These are phyloP conservation scores for Agarophyton chilense DNA, from an alignment of 23 red algal species.

Conservation along the genomic window DNA sequence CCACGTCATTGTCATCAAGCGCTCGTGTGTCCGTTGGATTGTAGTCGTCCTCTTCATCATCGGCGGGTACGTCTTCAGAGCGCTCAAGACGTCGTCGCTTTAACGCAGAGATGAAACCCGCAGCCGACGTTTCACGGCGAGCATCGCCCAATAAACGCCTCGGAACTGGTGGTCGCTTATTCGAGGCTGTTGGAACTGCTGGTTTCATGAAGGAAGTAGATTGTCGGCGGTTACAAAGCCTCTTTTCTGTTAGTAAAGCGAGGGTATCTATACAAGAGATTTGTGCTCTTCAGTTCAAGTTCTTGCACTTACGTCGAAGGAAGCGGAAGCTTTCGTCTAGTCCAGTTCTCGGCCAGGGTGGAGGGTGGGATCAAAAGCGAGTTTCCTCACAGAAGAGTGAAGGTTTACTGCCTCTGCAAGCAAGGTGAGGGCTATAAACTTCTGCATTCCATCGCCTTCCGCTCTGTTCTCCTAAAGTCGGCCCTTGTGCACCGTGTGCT, in stretches of 20 bases:
- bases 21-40: conserved; percentile 33
- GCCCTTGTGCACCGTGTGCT: no score
- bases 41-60: conserved; percentile 74
- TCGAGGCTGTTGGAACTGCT: neutral
- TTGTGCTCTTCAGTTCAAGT: neutral
- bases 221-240: conserved; percentile 27
- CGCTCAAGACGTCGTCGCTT: conserved; percentile 41
- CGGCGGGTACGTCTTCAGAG: conserved; percentile 25
- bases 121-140: conserved; percentile 82
- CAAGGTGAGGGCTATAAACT: no score
- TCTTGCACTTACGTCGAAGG: conserved; percentile 20
- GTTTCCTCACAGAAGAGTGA: no score
- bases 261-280: neutral
- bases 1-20: conserved; percentile 73
- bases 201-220: neutral
- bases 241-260: conserved; percentile 19
- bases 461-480: no score
- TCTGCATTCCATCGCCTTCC: no score
- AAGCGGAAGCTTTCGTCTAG: no score
- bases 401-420: no score
- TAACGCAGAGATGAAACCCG: conserved; percentile 60
- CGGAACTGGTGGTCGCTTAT: neutral
- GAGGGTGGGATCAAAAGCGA: no score
- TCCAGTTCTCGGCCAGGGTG: no score
- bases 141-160: conserved; percentile 75